Percentiles rank a stretch among this genome's conserved stretches.
Conservation (phyloP, 202 grass and related monocot species). For the Digitaria exilis region DNA sequence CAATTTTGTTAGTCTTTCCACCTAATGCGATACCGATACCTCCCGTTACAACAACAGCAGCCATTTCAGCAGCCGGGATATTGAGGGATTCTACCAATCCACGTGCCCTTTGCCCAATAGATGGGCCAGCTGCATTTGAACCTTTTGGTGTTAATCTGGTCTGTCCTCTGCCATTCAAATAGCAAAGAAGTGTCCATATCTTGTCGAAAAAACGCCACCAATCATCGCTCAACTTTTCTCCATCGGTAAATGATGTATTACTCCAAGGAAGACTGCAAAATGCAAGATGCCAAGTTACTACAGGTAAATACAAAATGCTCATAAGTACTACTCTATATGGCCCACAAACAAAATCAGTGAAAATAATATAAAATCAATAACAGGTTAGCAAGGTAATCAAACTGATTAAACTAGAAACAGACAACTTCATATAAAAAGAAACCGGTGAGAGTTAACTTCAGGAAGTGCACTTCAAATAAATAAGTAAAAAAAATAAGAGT, state of each 20-base stretch:
- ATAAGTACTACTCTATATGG: slow-evolving; percentile 27
- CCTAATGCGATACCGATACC: slow-evolving; percentile 72
- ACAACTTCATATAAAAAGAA: slow-evolving; percentile 2
- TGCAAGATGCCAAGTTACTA: slow-evolving; percentile 39
- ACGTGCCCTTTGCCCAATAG: slow-evolving; percentile 91
- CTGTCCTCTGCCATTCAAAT: slow-evolving; percentile 82
- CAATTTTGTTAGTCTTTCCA: slow-evolving; percentile 73
- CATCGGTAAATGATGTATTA: slow-evolving; percentile 62
- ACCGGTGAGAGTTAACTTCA: not conserved
- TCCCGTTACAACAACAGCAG: slow-evolving; percentile 97
- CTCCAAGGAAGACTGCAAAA: slow-evolving; percentile 76
- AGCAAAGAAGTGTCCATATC: slow-evolving; percentile 76
- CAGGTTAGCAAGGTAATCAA: not conserved
- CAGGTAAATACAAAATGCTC: slow-evolving; percentile 32
- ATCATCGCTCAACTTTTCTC: slow-evolving; percentile 55
- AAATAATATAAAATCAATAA: slow-evolving; percentile 19
- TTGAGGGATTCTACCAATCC: slow-evolving; percentile 96
- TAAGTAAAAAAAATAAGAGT: no score
- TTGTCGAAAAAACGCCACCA: slow-evolving; percentile 94
- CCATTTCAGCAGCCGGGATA: slow-evolving; percentile 98
- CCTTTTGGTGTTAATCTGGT: slow-evolving; percentile 63
- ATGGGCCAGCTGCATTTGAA: slow-evolving; percentile 59
- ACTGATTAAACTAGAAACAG: slow-evolving; percentile 15
- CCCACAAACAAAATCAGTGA: slow-evolving; percentile 14
- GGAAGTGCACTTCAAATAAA: not conserved